Evolutionary conservation across 1,284 basidiomycete species (phyloP).

Genomic region (Gymnopus androsaceus): DNA sequence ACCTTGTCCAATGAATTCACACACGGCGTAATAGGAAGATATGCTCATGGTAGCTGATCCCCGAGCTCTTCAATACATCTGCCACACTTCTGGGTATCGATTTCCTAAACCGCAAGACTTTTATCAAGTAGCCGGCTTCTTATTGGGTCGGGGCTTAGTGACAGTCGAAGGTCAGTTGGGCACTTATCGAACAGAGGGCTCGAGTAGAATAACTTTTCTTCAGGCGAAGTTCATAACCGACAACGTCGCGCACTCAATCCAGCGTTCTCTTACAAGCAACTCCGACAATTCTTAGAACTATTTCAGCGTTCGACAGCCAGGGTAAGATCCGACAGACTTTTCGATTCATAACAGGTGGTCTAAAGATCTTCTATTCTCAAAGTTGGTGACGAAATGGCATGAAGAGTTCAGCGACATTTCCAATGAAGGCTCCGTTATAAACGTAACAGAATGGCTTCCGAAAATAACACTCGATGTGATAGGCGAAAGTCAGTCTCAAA

Average conservation of each 20-base stretch:
- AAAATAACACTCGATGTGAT: slow-evolving; percentile 18
- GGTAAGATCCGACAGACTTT: neutral
- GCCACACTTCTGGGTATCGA: too few relatives aligned
- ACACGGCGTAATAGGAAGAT: slow-evolving; percentile 9
- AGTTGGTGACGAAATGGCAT: slow-evolving; percentile 14
- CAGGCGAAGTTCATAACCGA: slow-evolving; percentile 18
- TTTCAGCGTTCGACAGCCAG: slow-evolving; percentile 14
- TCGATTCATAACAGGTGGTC: neutral
- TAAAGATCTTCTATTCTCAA: neutral
- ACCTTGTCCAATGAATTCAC: neutral
- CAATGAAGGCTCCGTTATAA: neutral
- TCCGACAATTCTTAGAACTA: slow-evolving; percentile 15
- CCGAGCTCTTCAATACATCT: too few relatives aligned
- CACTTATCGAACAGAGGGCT: neutral
- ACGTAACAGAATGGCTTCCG: slow-evolving; percentile 10
- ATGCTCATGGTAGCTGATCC: slow-evolving; percentile 12
- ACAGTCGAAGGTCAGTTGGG: slow-evolving; percentile 11
- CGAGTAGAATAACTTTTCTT: neutral
- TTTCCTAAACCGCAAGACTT: slow-evolving; percentile 16
- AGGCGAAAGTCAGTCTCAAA: slow-evolving; percentile 14
- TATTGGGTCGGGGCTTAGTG: slow-evolving; percentile 16
- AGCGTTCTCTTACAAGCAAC: slow-evolving; percentile 21
- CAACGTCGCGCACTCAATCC: slow-evolving; percentile 23
- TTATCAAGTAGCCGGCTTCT: neutral
- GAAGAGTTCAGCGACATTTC: neutral